Base-by-base conservation (phyloP, 23 red algal species). In the Cyanidiococcus yangmingshanensis region DNA sequence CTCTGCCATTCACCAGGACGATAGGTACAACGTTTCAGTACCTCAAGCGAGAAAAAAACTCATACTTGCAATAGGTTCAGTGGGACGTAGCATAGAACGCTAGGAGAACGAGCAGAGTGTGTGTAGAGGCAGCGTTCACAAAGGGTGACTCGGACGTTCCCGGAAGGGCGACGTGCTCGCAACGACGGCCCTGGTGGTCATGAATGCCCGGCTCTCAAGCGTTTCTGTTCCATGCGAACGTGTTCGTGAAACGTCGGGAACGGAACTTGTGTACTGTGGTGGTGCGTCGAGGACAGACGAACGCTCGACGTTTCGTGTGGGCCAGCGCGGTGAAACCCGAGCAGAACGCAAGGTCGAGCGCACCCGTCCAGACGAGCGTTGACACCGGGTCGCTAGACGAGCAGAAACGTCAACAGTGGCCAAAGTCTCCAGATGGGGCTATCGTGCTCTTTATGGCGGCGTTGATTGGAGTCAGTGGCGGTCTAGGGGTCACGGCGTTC, bases 401-500 rank as follows among this genome's bases (percentile, higher is more conserved):
- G 12, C 12, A 7, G 12, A 54, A 54, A 54, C 45, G 45, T 21
- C 45, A 21, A 15, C 45, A 54, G 21, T 15, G 45, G 45, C 45
- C 21, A 54, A 7, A 54, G 32, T 39, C 29, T 78, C 76, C 1
- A 29, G 45, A 54, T 21, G 21, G 45, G 12, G 45, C 12, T 54
- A 21, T 54, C 21, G 7, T 81, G 1, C 67, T 87, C 31, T 0
- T 87, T 0, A 16, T 58, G 25, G 84, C 76, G 30, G 76, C 76
- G 1, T 24, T 58, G 12, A 58, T 80, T 24, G 84, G 84, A 36
- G 35, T 39, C 0, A 26, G 57, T 24, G 67, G 45, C 37, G 84
- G 84, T 29, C 57, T 37, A 1, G 59, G 32, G 33, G 77, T 87
- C 1, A 71, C 77, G 1, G 25, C 58, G 1, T 87, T 87, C 76